Evolutionary conservation across 352 stramenopile genomes (phyloP).

Genomic region (Globisporangium radiosum): DNA sequence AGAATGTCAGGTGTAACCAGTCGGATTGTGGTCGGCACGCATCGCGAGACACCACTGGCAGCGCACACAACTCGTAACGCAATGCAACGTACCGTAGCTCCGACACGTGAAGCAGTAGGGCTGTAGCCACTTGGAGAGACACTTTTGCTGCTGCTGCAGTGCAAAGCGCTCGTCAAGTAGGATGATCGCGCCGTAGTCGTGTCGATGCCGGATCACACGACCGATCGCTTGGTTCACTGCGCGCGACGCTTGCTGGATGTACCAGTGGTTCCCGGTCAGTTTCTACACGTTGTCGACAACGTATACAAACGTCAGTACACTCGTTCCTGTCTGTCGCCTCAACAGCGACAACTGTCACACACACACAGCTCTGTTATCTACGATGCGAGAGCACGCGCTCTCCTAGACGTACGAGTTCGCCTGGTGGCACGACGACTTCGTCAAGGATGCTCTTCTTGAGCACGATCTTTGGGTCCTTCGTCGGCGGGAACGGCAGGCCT

Average conservation of each 20-base stretch:
- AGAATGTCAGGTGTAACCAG: too few species aligned
- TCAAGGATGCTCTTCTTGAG: slow-evolving; percentile 97
- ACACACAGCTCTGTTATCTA: neutral
- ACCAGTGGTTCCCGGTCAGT: slow-evolving; percentile 96
- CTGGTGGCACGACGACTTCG: slow-evolving; percentile 44
- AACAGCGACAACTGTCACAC: too few species aligned
- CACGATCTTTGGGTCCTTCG: slow-evolving; percentile 96
- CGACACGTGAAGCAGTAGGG: slow-evolving; percentile 58
- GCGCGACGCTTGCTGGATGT: slow-evolving; percentile 96
- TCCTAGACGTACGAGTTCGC: slow-evolving; percentile 39
- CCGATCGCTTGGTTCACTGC: slow-evolving; percentile 99
- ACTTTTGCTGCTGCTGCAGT: slow-evolving; percentile 84
- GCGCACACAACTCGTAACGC: neutral
- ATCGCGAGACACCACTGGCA: neutral
- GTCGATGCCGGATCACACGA: slow-evolving; percentile 96
- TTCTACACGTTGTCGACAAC: slow-evolving; percentile 31
- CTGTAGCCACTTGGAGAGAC: slow-evolving; percentile 95
- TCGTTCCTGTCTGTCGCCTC: neutral
- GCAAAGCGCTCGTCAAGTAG: slow-evolving; percentile 96
- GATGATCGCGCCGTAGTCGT: slow-evolving; percentile 98
- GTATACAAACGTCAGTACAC: neutral
- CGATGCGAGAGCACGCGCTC: neutral
- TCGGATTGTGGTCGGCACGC: too few species aligned
- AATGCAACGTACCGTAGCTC: slow-evolving; percentile 48
- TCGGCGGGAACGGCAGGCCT: slow-evolving; percentile 97